Conservation (phyloP, 2,329 filamentous ascomycete species). For the Hymenoscyphus repandus region DNA sequence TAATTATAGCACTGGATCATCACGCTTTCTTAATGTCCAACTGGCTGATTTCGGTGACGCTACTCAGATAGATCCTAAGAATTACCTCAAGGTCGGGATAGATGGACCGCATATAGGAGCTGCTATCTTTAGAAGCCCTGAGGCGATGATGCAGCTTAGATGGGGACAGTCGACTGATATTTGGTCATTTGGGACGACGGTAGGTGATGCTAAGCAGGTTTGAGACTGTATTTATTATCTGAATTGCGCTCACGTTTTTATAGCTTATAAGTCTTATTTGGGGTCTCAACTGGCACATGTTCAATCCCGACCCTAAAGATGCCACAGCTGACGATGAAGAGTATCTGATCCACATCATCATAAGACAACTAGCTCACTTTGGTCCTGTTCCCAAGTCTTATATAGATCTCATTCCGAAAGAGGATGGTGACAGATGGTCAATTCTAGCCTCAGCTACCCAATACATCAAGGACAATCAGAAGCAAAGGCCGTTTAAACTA, state of each 20-base stretch:
- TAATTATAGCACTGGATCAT: conserved; percentile 27
- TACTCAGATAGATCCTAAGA: conserved; percentile 13
- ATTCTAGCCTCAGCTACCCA: conserved; percentile 14
- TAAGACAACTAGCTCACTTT: conserved; percentile 17
- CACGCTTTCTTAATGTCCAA: conserved; percentile 32
- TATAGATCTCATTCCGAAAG: conserved; percentile 12
- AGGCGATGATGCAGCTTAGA: conserved; percentile 29
- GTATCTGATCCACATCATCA: conserved; percentile 14
- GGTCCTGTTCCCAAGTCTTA: conserved; percentile 15
- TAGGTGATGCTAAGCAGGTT: conserved; percentile 22
- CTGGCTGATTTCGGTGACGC: conserved; percentile 31
- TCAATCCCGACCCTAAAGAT: conserved; percentile 15
- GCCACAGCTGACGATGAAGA: conserved; percentile 18
- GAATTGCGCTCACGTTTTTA: conserved; percentile 5
- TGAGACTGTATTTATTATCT: conserved; percentile 7
- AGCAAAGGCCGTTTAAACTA: conserved; percentile 12
- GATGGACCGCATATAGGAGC: conserved; percentile 30
- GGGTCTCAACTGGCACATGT: conserved; percentile 18
- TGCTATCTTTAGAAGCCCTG: conserved; percentile 35
- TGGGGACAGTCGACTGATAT: conserved; percentile 37
- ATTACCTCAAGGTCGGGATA: conserved; percentile 20
- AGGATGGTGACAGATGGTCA: conserved; percentile 14
- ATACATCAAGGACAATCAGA: conserved; percentile 14
- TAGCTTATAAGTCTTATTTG: conserved; percentile 20
- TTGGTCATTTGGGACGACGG: conserved; percentile 36